Evolutionary conservation across 306 rosid species (phyloP).

Genomic region (Fragaria ananassa): DNA sequence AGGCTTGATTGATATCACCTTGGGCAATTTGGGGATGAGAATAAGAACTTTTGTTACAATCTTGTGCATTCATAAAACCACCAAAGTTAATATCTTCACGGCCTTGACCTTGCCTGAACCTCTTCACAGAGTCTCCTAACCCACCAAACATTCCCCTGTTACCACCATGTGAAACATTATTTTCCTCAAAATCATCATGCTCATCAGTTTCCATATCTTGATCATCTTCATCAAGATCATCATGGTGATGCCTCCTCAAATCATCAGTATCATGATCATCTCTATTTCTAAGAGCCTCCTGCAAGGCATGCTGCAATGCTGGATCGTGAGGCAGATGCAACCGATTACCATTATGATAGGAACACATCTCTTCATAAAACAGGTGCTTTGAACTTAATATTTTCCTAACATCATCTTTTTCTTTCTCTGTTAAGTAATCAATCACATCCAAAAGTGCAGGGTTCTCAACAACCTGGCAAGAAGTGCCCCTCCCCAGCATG

Average conservation of each 20-base stretch:
- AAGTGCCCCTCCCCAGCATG: constrained; percentile 87
- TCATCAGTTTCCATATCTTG: constrained; percentile 63
- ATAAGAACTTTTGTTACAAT: constrained; percentile 42
- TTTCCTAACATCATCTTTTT: constrained; percentile 76
- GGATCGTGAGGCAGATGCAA: constrained; percentile 89
- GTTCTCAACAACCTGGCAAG: constrained; percentile 86
- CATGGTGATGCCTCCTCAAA: constrained; percentile 50
- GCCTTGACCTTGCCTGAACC: constrained; percentile 41
- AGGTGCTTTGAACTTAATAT: constrained; percentile 82
- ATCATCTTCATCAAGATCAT: constrained; percentile 76
- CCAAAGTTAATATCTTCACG: constrained; percentile 47
- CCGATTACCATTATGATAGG: constrained; percentile 80
- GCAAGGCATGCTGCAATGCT: constrained; percentile 76
- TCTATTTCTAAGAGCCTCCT: constrained; percentile 63
- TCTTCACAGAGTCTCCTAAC: constrained; percentile 52
- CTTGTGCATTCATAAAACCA: constrained; percentile 46
- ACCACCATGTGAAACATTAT: constrained; percentile 48
- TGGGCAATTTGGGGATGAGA: constrained; percentile 38
- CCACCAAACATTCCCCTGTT: constrained; percentile 39
- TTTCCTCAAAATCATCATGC: constrained; percentile 66
- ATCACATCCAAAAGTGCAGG: constrained; percentile 70
- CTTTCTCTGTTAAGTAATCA: constrained; percentile 68
- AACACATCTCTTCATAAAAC: constrained; percentile 93
- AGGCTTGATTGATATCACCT: constrained; percentile 46
- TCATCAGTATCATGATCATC: constrained; percentile 70